phyloP scores from a whole-genome alignment of 2,329 filamentous ascomycete species.

The Byssoonygena ceratinophila region DNA sequence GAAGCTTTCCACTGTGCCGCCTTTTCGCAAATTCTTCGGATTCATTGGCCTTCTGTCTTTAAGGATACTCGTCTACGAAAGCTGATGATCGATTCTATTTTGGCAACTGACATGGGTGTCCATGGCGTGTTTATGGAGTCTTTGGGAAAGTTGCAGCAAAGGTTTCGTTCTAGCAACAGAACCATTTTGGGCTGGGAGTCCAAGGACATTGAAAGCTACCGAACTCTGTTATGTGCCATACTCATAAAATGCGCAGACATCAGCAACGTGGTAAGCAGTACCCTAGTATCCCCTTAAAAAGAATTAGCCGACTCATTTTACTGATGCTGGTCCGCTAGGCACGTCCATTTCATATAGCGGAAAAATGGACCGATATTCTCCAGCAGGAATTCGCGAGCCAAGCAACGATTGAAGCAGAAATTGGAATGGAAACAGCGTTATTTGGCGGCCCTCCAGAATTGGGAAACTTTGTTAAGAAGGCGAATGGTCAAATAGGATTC shows the following conservation, averaged over 20 bases:
- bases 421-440: conserved; percentile 77
- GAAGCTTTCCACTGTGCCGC: conserved; percentile 97
- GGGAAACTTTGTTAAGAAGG: conserved; percentile 71
- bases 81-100: conserved; percentile 92
- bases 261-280: conserved; percentile 75
- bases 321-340: conserved; percentile 40
- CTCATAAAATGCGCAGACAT: conserved; percentile 98
- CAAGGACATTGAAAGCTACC: conserved; percentile 64
- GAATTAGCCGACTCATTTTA: conserved; percentile 18
- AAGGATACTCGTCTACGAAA: conserved; percentile 68
- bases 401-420: conserved; percentile 77
- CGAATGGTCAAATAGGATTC: conserved; percentile 83
- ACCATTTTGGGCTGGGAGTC: conserved; percentile 63
- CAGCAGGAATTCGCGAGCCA: conserved; percentile 92
- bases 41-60: conserved; percentile 81
- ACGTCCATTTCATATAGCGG: conserved; percentile 68
- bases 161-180: conserved; percentile 55
- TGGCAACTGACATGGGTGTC: conserved; percentile 93
- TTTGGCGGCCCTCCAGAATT: conserved; percentile 68
- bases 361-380: conserved; percentile 85
- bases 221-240: conserved; percentile 72
- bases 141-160: conserved; percentile 68
- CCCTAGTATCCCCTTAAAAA: not conserved
- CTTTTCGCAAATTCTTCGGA: conserved; percentile 86
- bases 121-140: conserved; percentile 96